Evolutionary conservation across 2,329 filamentous ascomycete genomes (phyloP).

Genomic region (Arthrinium phaeospermum): DNA sequence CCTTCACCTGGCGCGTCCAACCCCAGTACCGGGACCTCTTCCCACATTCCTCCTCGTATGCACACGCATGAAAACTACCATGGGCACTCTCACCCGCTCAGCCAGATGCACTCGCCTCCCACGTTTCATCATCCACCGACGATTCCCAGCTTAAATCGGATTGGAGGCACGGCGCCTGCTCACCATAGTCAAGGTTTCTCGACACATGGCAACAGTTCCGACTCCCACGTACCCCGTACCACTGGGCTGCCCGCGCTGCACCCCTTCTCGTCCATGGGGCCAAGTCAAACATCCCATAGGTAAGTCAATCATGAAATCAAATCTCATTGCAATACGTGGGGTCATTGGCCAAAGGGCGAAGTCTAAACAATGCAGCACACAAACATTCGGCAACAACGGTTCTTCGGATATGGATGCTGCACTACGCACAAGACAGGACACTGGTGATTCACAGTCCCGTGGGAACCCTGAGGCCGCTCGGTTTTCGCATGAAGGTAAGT

Average conservation of each 20-base stretch:
- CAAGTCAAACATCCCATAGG: background rate
- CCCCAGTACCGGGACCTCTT: background rate
- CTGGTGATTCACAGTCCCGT: background rate
- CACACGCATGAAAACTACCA: constrained; percentile 1
- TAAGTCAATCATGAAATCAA: background rate
- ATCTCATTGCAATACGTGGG: background rate
- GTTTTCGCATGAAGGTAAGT: background rate
- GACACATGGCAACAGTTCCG: constrained; percentile 3
- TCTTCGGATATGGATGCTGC: constrained; percentile 1
- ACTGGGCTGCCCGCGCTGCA: constrained; percentile 20
- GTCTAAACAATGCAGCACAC: background rate
- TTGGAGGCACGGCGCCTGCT: constrained; percentile 31
- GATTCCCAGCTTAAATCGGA: constrained; percentile 27
- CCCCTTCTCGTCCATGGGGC: constrained; percentile 6
- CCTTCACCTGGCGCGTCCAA: background rate
- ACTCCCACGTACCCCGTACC: constrained; percentile 17
- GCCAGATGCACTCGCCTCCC: constrained; percentile 21
- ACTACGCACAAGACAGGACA: background rate
- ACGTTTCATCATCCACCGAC: constrained; percentile 26
- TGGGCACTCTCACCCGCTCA: constrained; percentile 4
- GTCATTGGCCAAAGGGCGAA: background rate
- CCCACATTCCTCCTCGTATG: background rate
- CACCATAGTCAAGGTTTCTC: constrained; percentile 29
- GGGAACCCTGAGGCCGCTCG: background rate
- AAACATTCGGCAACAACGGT: background rate